These are phyloP conservation scores for Leishmania arabica DNA, from an alignment of 208 protist species.

Conservation along the genomic window DNA sequence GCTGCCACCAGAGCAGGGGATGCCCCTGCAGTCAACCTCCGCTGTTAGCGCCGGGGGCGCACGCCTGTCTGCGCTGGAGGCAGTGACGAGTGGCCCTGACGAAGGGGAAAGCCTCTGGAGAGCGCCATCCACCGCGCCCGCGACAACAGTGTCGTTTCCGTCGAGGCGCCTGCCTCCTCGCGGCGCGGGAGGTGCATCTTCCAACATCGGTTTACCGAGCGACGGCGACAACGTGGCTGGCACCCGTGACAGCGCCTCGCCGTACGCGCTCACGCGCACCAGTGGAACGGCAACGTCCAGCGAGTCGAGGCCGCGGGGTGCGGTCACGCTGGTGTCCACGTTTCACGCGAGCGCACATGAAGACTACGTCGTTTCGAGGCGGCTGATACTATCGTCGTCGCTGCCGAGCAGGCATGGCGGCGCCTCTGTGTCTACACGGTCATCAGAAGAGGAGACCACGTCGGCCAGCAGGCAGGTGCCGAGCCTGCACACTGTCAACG, in stretches of 20 bases:
- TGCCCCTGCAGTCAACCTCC: constrained; percentile 13
- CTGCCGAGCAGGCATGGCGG: neutral
- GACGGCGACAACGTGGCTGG: neutral
- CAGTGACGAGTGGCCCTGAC: neutral
- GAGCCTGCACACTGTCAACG: constrained; percentile 6
- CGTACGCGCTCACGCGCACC: neutral
- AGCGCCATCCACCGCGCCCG: neutral
- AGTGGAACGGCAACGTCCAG: constrained; percentile 10
- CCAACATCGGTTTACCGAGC: neutral
- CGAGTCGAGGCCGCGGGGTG: neutral
- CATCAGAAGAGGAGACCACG: neutral
- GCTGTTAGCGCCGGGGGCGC: neutral
- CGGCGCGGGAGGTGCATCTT: neutral
- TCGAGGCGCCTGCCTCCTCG: constrained; percentile 10
- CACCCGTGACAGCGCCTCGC: neutral
- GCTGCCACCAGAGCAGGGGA: constrained; percentile 14
- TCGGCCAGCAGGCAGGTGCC: neutral
- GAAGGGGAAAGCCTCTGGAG: too few species aligned
- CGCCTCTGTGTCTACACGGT: neutral
- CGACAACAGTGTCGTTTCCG: neutral
- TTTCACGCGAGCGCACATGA: neutral
- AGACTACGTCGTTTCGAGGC: neutral
- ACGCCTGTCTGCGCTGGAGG: neutral
- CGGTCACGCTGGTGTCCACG: neutral
- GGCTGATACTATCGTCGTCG: neutral